Evolutionary conservation across 345 rosid genomes (phyloP).

Genomic region (Eucalyptus melliodora): DNA sequence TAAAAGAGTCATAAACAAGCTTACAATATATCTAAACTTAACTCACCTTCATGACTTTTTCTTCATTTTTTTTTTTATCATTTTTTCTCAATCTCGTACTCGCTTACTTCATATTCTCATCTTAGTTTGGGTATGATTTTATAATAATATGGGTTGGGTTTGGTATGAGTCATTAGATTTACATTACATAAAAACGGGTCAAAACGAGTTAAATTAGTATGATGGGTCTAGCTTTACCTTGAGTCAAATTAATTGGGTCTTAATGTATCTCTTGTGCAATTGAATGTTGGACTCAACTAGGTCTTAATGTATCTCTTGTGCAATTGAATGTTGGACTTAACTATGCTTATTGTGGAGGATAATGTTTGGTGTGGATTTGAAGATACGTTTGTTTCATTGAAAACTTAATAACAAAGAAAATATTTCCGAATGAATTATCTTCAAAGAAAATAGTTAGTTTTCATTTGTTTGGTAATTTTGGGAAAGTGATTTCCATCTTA

Average conservation of each 20-base stretch:
- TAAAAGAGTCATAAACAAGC: no score
- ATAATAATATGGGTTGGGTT: no score
- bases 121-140: no score
- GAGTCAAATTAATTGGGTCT: no score
- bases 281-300: no score
- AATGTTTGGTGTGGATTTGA: background rate
- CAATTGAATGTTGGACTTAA: background rate
- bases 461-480: background rate
- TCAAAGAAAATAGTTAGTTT: background rate
- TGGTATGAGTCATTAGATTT: no score
- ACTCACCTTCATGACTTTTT: no score
- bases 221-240: no score
- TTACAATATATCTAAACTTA: background rate
- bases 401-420: no score
- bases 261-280: no score
- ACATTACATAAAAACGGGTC: fast-evolving
- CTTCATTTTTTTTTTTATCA: background rate
- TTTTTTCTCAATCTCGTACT: background rate
- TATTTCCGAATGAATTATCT: background rate
- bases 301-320: background rate
- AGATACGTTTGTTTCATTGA: background rate
- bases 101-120: background rate
- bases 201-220: no score
- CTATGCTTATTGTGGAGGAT: background rate
- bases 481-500: background rate